Evolutionary conservation across 495 filamentous ascomycete genomes (phyloP).

Genomic region (Trypethelium eluteriae): DNA sequence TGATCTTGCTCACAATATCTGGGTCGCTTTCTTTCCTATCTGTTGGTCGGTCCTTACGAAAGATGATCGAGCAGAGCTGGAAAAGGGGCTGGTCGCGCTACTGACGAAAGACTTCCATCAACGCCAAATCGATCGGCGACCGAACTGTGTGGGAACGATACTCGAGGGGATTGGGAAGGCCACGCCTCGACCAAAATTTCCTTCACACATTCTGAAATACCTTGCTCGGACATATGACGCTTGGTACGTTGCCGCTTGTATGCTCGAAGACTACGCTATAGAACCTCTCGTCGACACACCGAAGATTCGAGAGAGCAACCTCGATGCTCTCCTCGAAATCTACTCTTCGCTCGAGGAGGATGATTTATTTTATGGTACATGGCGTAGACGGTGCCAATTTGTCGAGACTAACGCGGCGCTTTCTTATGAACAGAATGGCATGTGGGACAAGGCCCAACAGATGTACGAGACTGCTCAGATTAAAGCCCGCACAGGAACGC

Average conservation of each 20-base stretch:
- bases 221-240: conserved; percentile 83
- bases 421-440: conserved; percentile 96
- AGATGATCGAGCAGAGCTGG: conserved; percentile 85
- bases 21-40: conserved; percentile 83
- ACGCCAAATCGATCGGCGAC: conserved; percentile 84
- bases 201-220: conserved; percentile 91
- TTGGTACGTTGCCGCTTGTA: conserved; percentile 83
- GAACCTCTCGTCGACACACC: conserved; percentile 76
- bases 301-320: conserved; percentile 79
- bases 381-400: conserved; percentile 89
- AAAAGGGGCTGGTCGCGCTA: conserved; percentile 76
- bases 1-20: conserved; percentile 72
- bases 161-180: conserved; percentile 75
- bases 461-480: conserved; percentile 95
- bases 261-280: conserved; percentile 77
- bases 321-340: conserved; percentile 85
- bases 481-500: conserved; percentile 84
- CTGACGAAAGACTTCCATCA: conserved; percentile 93
- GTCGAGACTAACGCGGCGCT: conserved; percentile 93
- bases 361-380: conserved; percentile 95
- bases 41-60: conserved; percentile 82
- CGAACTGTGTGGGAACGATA: conserved; percentile 88
- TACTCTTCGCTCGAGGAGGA: conserved; percentile 87
- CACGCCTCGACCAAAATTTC: conserved; percentile 79
- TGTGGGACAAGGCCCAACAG: conserved; percentile 97